phyloP scores from a whole-genome alignment of 495 filamentous ascomycete genomes.

The Hypoxylon fragiforme region DNA sequence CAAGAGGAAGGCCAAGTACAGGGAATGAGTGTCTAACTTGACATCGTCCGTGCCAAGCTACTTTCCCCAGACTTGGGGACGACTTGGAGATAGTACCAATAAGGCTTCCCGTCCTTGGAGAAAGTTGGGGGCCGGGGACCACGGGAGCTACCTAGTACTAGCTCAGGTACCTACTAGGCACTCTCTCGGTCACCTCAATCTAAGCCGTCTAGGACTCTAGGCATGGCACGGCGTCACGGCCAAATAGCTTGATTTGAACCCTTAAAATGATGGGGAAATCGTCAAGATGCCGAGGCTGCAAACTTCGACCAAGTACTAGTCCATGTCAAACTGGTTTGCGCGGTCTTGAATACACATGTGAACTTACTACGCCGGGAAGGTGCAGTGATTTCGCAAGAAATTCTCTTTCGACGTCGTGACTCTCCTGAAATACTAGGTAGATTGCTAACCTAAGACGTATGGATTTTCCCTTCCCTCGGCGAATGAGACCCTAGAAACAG shows the following conservation, averaged over 20 bases:
- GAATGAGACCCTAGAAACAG: slow-evolving; percentile 2
- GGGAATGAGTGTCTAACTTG: neutral
- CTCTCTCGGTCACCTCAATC: slow-evolving; percentile 6
- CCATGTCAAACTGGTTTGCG: slow-evolving; percentile 1
- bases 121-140: slow-evolving; percentile 18
- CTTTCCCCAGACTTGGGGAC: slow-evolving; percentile 27
- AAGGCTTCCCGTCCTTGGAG: slow-evolving; percentile 17
- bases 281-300: slow-evolving; percentile 21
- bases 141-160: slow-evolving; percentile 33
- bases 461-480: slow-evolving; percentile 2
- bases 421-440: slow-evolving; percentile 1
- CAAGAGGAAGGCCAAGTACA: slow-evolving; percentile 5
- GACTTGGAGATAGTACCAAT: slow-evolving; percentile 20
- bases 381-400: slow-evolving; percentile 14
- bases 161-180: no score
- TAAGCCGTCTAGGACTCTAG: neutral
- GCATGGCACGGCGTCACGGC: slow-evolving; percentile 6
- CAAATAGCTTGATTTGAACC: slow-evolving; percentile 11
- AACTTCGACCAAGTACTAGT: slow-evolving; percentile 10
- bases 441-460: slow-evolving; percentile 1
- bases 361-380: slow-evolving; percentile 20
- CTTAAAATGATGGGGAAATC: neutral
- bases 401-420: slow-evolving; percentile 9
- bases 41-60: slow-evolving; percentile 24
- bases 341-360: slow-evolving; percentile 18